Base-by-base conservation (phyloP, 352 stramenopile genomes). In the Phytopythium cucurbitacearum region DNA sequence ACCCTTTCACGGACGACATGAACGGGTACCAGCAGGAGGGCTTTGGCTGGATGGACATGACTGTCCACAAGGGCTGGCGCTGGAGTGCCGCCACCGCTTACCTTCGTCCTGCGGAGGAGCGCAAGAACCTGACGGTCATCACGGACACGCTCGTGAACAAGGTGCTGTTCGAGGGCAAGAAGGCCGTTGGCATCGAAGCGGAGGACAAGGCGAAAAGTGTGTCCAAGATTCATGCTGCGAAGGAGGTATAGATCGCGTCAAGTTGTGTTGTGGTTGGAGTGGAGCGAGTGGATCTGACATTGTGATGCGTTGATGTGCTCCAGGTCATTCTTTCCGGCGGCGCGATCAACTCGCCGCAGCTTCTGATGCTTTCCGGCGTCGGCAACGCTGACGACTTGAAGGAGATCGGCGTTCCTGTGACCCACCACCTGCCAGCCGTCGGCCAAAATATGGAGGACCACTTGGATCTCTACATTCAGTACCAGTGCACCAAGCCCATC, bases 11-110 rank as follows among this genome's bases (percentile, higher is more conserved):
- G 7, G 78, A 94, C 7, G 87, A 95, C 59, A 95, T 93, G 80
- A 96, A 96, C 57, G 86, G 85, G 21, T 95, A 82, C 61, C 80
- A 91, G 60, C 85, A 96, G 62, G 85, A 95, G 60, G 85, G 85
- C 15, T 96, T 96, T 46, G 87, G 87, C n/a, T 94, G 79, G 69
- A 95, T 96, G 80, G 87, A 96, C 61, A 88, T 84, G 79, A 96
- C 85, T 12, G 69, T 96, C 37, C 69, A 79, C 59, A 89, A 93
- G 51, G 87, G 87, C 28, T 61, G 70, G 52, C 85, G 87, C 32
- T 96, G 85, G 82, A 94, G 78, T 50, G 76, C 87, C 2, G 68
- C 87, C 0, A 71, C 78, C 0, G 85, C 79, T 33, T 96, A 96
- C 45, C 51, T 96, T 50, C 77, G 71, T n/a, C 84, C 84, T 1